A percentile compares a stretch with the other conserved stretches of the same genome.
Evolutionary conservation across 495 filamentous ascomycete species (phyloP).

Genomic region (Tirmania nivea): DNA sequence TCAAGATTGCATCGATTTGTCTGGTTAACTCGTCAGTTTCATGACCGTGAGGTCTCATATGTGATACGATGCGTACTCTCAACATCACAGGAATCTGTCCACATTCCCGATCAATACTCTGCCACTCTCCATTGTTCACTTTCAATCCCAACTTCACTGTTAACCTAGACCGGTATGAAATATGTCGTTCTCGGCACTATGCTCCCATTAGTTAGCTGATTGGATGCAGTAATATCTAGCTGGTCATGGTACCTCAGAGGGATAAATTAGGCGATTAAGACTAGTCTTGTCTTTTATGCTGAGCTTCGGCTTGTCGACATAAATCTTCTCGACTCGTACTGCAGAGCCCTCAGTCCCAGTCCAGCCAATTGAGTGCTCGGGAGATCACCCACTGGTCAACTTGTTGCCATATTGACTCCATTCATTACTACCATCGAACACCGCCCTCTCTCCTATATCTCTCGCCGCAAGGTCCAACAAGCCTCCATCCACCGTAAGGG

Average conservation of each 20-base stretch:
- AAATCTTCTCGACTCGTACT: slow-evolving; percentile 19
- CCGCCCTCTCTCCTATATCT: slow-evolving; percentile 77
- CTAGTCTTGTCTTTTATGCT: slow-evolving; percentile 16
- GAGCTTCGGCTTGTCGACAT: slow-evolving; percentile 16
- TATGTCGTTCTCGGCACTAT: slow-evolving; percentile 71
- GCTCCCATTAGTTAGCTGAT: background rate
- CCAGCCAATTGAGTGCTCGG: background rate
- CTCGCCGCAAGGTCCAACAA: slow-evolving; percentile 53
- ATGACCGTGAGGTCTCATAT: background rate
- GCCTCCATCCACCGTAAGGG: slow-evolving; percentile 49
- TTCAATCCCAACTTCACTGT: slow-evolving; percentile 56
- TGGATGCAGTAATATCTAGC: background rate
- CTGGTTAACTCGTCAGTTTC: slow-evolving; percentile 22
- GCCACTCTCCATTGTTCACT: slow-evolving; percentile 68
- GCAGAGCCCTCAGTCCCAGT: background rate
- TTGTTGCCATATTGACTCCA: slow-evolving; percentile 12
- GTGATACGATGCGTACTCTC: slow-evolving; percentile 30
- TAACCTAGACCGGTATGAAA: slow-evolving; percentile 72
- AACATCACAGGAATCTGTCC: slow-evolving; percentile 86
- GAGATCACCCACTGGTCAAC: slow-evolving; percentile 18
- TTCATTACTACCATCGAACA: slow-evolving; percentile 50
- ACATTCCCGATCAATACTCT: slow-evolving; percentile 57
- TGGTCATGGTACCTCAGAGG: slow-evolving; percentile 36
- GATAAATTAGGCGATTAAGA: slow-evolving; percentile 57
- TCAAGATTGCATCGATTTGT: slow-evolving; percentile 80